Percentiles rank a stretch among this genome's conserved stretches.
Conservation (phyloP, 2,329 filamentous ascomycete species). For the Leptographium lundbergii region DNA sequence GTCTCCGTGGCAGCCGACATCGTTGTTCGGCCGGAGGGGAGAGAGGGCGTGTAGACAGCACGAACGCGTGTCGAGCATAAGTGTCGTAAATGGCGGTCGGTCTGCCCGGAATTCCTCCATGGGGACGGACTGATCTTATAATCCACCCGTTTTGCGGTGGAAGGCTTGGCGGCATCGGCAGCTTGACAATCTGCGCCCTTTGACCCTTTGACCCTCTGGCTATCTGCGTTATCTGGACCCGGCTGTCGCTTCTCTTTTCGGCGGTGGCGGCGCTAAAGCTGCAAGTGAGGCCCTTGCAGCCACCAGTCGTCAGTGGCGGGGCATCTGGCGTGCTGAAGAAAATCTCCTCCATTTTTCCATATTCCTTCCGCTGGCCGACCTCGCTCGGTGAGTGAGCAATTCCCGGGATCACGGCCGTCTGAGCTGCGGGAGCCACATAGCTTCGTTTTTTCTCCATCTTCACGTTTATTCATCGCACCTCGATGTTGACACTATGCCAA, state of each 20-base stretch:
- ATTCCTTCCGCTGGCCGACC: too few species aligned
- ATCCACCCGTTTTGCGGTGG: neutral
- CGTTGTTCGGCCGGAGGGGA: neutral
- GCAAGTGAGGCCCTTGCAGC: neutral
- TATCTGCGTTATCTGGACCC: neutral
- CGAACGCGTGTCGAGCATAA: too few species aligned
- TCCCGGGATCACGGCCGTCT: too few species aligned
- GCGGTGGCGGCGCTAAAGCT: neutral
- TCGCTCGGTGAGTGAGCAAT: too few species aligned
- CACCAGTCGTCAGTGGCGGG: neutral
- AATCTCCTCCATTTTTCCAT: neutral
- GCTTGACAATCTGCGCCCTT: neutral
- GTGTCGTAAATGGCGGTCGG: too few species aligned
- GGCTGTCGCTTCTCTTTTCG: neutral
- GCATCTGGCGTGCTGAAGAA: neutral
- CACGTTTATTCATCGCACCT: too few species aligned
- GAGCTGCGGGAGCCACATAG: too few species aligned
- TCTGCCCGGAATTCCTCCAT: neutral
- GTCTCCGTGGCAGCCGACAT: constrained; percentile 2
- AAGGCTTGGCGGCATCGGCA: neutral
- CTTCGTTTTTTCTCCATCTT: too few species aligned
- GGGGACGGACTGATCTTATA: neutral
- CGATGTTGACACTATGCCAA: too few species aligned
- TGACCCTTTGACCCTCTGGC: neutral
- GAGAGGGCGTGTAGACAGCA: neutral